phyloP scores from a whole-genome alignment of 2,329 filamentous ascomycete genomes.

The Hypoxylon sp. region DNA sequence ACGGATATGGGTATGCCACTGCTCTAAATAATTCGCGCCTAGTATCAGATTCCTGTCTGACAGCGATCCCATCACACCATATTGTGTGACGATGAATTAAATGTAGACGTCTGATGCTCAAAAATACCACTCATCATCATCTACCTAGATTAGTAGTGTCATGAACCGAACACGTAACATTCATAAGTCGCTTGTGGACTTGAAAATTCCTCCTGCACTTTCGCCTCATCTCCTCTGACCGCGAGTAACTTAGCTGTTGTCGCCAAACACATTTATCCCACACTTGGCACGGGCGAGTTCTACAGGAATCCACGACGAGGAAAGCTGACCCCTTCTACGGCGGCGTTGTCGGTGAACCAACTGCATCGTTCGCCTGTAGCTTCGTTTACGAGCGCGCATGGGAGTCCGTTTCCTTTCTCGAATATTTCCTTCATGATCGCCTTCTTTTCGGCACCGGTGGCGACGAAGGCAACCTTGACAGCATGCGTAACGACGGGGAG shows the following conservation, averaged over 20 bases:
- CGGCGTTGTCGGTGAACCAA: constrained; percentile 94
- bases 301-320: constrained; percentile 78
- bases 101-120: constrained; percentile 29
- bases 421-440: constrained; percentile 94
- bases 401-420: constrained; percentile 83
- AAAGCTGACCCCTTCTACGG: constrained; percentile 87
- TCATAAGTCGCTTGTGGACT: constrained; percentile 25
- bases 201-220: constrained; percentile 15
- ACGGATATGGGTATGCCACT: constrained; percentile 29
- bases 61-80: constrained; percentile 27
- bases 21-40: constrained; percentile 35
- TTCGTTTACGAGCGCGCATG: constrained; percentile 90
- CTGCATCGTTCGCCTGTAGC: constrained; percentile 86
- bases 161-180: constrained; percentile 29
- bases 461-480: constrained; percentile 89
- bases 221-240: neutral
- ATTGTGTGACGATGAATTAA: constrained; percentile 26
- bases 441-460: constrained; percentile 90
- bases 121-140: constrained; percentile 32
- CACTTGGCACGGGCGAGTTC: constrained; percentile 3
- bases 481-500: constrained; percentile 92
- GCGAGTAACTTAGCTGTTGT: neutral
- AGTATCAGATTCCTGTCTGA: constrained; percentile 35
- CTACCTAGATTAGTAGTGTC: constrained; percentile 33
- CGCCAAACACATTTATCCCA: neutral